phyloP scores from a whole-genome alignment of 108 stramenopile species.

The Skeletonema menzelii region DNA sequence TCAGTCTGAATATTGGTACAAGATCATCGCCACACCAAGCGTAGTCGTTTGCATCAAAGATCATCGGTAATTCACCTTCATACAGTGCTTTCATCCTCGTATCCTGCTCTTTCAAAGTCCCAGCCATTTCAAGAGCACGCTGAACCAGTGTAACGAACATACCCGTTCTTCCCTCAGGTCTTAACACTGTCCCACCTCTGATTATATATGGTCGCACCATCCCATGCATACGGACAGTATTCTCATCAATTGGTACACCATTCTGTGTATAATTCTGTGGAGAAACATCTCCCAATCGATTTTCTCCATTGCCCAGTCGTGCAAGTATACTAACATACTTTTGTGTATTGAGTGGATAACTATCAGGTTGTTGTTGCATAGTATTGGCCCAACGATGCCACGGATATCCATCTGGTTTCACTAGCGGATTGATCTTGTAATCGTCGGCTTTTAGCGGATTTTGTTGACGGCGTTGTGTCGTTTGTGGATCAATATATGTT shows the following conservation, averaged over 20 bases:
- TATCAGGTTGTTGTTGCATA: background rate
- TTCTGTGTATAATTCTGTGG: conserved; percentile 12
- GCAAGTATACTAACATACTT: conserved; percentile 25
- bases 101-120: background rate
- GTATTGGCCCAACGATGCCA: conserved; percentile 36
- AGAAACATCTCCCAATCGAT: conserved; percentile 12
- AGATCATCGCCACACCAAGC: conserved; percentile 32
- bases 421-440: conserved; percentile 14
- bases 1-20: conserved; percentile 29
- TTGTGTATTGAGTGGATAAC: conserved; percentile 19
- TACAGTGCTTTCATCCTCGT: conserved; percentile 13
- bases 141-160: conserved; percentile 30
- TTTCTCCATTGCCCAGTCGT: conserved; percentile 20
- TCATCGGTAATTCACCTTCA: conserved; percentile 24
- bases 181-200: conserved; percentile 23
- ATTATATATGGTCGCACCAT: conserved; percentile 16
- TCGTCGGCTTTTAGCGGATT: conserved; percentile 2
- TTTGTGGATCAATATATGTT: conserved; percentile 18
- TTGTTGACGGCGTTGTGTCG: conserved; percentile 1
- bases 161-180: conserved; percentile 14
- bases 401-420: conserved; percentile 32
- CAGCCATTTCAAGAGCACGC: conserved; percentile 17
- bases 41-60: conserved; percentile 32
- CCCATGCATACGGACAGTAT: conserved; percentile 11
- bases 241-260: background rate